Base-by-base conservation (phyloP, 805 yeast species). In the Cyberlindnera amylophila region DNA sequence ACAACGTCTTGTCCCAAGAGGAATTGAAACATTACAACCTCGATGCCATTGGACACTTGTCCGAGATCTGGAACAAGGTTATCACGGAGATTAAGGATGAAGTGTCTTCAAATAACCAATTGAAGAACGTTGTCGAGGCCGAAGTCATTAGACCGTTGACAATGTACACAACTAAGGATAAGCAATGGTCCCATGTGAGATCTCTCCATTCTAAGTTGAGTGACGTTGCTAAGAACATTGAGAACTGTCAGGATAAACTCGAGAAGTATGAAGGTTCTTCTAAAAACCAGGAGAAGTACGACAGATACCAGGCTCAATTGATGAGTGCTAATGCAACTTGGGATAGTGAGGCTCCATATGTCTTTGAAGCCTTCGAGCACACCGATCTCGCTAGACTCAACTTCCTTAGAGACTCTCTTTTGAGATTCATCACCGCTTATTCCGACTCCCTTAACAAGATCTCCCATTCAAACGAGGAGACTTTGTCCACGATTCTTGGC, bases 311-410 rank as follows among this genome's bases (percentile, higher is more conserved):
- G 49, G 64, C 55, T 63, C 74, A 66, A 49, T 62, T 67, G 36
- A 61, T 56, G 13, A 60, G 64, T 36, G 72, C 78, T 26, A 79
- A 74, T 40, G 69, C 69, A 28, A 74, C 77, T 53, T 88, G 96
- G 96, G 81, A 80, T 48, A 67, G 76, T 41, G 80, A 81, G 59
- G 91, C 93, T 2, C 91, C 95, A 3, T 78, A 74, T 42, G 77
- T 84, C 33, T 83, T 86, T 57, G 82, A 81, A 52, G 77, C 78
- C 50, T 82, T 88, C 59, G 93, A 87, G 57, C 71, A 70, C 47
- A 79, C 82, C 52, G 95, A 88, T 59, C 72, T 67, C 55, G 66
- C 67, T 62, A 79, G 86, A 65, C 71, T 77, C 62, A 70, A 64
- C 46, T 72, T 79, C 44, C 67, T 87, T 46, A 82, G 86, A 57